phyloP scores from a whole-genome alignment of 345 rosid genomes.

The Eucalyptus lansdowneana region DNA sequence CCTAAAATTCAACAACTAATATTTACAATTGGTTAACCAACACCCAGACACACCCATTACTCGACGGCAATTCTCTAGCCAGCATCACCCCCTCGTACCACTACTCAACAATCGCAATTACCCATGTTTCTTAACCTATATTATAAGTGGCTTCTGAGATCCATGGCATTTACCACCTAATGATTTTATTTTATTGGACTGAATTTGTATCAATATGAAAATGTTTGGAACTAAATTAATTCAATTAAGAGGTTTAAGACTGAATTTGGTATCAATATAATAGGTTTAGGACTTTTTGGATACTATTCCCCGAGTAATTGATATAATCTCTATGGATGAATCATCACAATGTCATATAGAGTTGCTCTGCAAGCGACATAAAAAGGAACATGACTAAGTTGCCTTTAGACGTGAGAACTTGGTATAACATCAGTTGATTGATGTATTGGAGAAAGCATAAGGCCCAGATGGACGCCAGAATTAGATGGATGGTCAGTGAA shows the following conservation, averaged over 20 bases:
- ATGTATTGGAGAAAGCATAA: too few relatives aligned
- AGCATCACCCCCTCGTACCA: not conserved
- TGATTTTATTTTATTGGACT: too few relatives aligned
- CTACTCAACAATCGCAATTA: not conserved
- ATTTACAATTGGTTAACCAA: not conserved
- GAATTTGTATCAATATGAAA: accelerated
- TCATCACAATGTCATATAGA: not conserved
- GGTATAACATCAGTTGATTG: too few relatives aligned
- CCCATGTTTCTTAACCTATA: not conserved
- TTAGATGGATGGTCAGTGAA: not conserved
- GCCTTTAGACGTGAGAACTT: not conserved
- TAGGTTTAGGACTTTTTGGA: accelerated
- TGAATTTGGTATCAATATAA: accelerated
- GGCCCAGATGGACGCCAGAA: too few relatives aligned
- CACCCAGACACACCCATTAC: not conserved
- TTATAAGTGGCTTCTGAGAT: accelerated
- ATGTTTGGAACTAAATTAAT: accelerated
- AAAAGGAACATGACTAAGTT: not conserved
- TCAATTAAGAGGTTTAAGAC: accelerated
- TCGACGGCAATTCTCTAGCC: not conserved
- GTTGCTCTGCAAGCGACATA: accelerated
- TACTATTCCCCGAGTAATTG: accelerated
- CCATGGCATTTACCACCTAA: not conserved
- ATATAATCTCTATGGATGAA: not conserved
- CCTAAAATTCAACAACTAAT: too few relatives aligned